Percentiles rank a stretch among this genome's conserved stretches.
Conservation (phyloP, 2,329 filamentous ascomycete species). For the Sarocladium kiliense region DNA sequence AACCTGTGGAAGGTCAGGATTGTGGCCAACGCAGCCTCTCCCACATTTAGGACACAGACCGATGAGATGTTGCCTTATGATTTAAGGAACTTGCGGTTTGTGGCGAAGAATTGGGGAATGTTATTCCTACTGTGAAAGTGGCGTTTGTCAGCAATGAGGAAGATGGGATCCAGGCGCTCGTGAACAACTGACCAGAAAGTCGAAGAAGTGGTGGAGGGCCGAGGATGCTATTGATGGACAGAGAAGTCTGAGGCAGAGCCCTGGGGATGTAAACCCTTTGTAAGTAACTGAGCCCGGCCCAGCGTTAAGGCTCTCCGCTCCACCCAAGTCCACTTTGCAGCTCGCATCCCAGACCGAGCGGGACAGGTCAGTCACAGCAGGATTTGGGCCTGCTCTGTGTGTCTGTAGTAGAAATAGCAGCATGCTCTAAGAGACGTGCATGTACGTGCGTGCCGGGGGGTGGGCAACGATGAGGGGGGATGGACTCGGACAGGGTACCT, state of each 20-base stretch:
- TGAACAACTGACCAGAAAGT: not conserved
- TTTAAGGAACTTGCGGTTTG: not conserved
- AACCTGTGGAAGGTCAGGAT: too few species aligned
- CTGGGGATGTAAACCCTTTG: slow-evolving; percentile 4
- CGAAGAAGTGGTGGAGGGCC: not conserved
- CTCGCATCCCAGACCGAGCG: slow-evolving; percentile 2
- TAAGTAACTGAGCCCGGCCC: not conserved
- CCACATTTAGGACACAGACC: too few species aligned
- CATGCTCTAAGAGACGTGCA: not conserved
- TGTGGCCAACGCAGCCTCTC: not conserved
- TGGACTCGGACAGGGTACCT: not conserved
- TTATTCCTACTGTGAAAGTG: too few species aligned
- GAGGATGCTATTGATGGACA: not conserved
- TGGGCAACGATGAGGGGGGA: not conserved
- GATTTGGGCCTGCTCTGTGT: not conserved
- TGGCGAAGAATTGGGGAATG: too few species aligned
- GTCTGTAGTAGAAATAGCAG: not conserved
- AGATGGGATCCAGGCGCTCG: not conserved
- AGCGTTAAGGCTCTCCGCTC: not conserved
- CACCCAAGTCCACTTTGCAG: not conserved
- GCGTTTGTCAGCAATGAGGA: not conserved
- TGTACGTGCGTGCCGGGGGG: not conserved
- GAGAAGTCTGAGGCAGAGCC: not conserved
- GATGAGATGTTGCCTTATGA: not conserved
- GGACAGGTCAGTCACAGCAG: slow-evolving; percentile 3